Conservation (phyloP, 345 rosid species). For the Populus pruinosa region DNA sequence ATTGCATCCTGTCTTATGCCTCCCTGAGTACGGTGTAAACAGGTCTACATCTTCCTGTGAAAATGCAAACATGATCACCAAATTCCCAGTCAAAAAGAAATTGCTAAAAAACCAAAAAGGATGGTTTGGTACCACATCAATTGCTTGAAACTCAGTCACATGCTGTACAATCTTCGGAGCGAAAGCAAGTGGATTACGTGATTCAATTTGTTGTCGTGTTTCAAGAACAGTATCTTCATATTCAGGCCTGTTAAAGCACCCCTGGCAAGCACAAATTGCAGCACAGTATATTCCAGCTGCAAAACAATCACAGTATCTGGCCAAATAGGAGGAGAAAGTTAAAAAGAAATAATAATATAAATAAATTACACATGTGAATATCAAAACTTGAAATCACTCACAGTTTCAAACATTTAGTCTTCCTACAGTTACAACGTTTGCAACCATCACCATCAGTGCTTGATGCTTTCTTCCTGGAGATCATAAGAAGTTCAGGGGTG, state of each 20-base stretch:
- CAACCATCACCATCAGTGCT: slow-evolving; percentile 38
- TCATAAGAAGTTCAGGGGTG: background rate
- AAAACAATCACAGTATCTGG: slow-evolving; percentile 73
- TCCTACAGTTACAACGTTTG: slow-evolving; percentile 63
- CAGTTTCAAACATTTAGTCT: slow-evolving; percentile 60
- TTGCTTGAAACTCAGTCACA: slow-evolving; percentile 16
- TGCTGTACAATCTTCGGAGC: slow-evolving; percentile 51
- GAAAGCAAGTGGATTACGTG: slow-evolving; percentile 65
- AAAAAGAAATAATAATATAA: background rate
- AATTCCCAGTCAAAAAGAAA: background rate
- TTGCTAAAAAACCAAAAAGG: background rate
- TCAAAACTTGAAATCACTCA: slow-evolving; percentile 31
- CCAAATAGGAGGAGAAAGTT: background rate
- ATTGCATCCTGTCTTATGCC: slow-evolving; percentile 65
- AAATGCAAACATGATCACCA: slow-evolving; percentile 8
- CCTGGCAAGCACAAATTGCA: slow-evolving; percentile 55
- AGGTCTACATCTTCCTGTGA: slow-evolving; percentile 40
- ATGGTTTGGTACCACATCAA: slow-evolving; percentile 22
- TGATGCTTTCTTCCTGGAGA: slow-evolving; percentile 43
- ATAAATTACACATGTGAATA: background rate
- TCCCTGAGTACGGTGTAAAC: slow-evolving; percentile 40
- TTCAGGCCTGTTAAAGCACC: slow-evolving; percentile 57
- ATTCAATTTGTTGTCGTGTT: slow-evolving; percentile 50
- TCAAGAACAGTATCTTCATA: slow-evolving; percentile 49
- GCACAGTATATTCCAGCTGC: slow-evolving; percentile 57